phyloP scores from a whole-genome alignment of 805 yeast species.

The Myxozyma neotropica region DNA sequence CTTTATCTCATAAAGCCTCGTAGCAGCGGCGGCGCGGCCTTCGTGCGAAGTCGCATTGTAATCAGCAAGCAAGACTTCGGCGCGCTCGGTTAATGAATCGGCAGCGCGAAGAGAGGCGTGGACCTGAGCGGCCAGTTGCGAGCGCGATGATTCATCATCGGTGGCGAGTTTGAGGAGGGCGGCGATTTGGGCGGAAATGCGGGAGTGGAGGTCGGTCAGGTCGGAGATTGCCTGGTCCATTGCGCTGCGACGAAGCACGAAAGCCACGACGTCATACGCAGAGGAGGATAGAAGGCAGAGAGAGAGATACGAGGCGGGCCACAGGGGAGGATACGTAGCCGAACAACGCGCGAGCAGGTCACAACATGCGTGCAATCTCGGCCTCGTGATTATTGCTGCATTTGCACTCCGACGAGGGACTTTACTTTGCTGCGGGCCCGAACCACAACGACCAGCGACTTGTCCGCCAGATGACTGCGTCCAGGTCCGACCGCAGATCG shows the following conservation, averaged over 20 bases:
- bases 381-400: no score
- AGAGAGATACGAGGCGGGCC: no score
- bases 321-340: no score
- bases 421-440: no score
- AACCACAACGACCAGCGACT: no score
- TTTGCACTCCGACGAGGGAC: no score
- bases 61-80: slow-evolving; percentile 16
- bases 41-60: no score
- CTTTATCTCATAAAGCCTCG: slow-evolving; percentile 15
- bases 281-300: neutral
- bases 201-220: neutral
- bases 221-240: slow-evolving; percentile 2
- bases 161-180: neutral
- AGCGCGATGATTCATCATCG: slow-evolving; percentile 8
- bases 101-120: slow-evolving; percentile 22
- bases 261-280: no score
- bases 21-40: neutral
- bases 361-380: no score
- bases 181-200: neutral
- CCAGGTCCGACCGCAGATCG: no score
- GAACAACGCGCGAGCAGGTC: no score
- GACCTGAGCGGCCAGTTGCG: slow-evolving; percentile 18
- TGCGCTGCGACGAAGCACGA: neutral
- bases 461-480: no score
- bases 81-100: slow-evolving; percentile 18